Evolutionary conservation across 768 basidiomycete genomes (phyloP).

Genomic region (Suillus americanus): DNA sequence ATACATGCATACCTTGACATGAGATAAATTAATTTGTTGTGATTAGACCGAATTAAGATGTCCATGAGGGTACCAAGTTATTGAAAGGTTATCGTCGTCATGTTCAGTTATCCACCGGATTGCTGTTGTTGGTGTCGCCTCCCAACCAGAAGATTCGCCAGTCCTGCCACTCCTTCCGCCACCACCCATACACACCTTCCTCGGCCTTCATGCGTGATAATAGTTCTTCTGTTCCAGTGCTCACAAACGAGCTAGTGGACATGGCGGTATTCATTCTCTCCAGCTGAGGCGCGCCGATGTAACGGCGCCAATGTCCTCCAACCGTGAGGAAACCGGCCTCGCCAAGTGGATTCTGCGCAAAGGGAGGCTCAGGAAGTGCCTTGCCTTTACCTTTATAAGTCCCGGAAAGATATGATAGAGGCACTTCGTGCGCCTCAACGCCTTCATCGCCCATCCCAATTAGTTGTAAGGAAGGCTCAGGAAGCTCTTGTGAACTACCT

Average conservation of each 20-base stretch:
- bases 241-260: conserved; percentile 48
- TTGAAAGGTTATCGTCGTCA: conserved; percentile 11
- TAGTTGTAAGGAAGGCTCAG: conserved; percentile 58
- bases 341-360: conserved; percentile 63
- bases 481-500: conserved; percentile 15
- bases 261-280: conserved; percentile 44
- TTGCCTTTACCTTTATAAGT: conserved; percentile 44
- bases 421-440: conserved; percentile 71
- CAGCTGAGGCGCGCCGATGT: conserved; percentile 32
- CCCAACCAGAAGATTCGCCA: conserved; percentile 86
- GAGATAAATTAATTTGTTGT: not conserved
- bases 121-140: conserved; percentile 40
- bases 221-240: conserved; percentile 54
- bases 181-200: conserved; percentile 79
- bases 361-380: conserved; percentile 42
- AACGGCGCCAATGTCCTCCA: conserved; percentile 51
- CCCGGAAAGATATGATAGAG: conserved; percentile 45
- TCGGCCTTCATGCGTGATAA: conserved; percentile 45
- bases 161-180: conserved; percentile 68
- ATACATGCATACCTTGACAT: not conserved
- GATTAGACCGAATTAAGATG: conserved; percentile 4
- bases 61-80: not conserved
- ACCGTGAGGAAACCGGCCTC: conserved; percentile 48
- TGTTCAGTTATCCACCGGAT: conserved; percentile 18
- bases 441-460: conserved; percentile 70